phyloP scores from a whole-genome alignment of 2,329 filamentous ascomycete genomes.

The Diaporthe aspalathi region DNA sequence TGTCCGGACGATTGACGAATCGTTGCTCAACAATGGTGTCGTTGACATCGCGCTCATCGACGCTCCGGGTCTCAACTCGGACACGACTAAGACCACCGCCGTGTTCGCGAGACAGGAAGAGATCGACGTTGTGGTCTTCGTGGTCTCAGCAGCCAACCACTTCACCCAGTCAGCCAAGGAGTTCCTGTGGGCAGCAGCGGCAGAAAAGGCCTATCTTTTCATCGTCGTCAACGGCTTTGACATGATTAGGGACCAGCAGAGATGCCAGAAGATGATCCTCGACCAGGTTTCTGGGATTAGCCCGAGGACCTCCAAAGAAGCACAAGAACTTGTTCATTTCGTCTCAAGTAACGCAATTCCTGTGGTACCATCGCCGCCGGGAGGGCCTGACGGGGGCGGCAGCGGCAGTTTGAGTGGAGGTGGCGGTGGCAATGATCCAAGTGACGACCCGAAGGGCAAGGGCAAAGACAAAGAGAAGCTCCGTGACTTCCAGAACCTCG shows the following conservation, averaged over 20 bases:
- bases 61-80: constrained; percentile 92
- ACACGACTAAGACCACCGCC: constrained; percentile 96
- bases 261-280: constrained; percentile 92
- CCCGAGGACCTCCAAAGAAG: constrained; percentile 91
- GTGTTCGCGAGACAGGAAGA: constrained; percentile 98
- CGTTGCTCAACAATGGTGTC: constrained; percentile 94
- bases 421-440: constrained; percentile 67
- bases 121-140: constrained; percentile 98
- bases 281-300: constrained; percentile 91
- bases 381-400: constrained; percentile 65
- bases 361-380: constrained; percentile 68
- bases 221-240: constrained; percentile 99
- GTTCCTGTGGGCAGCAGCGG: constrained; percentile 94
- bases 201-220: constrained; percentile 98
- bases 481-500: constrained; percentile 88
- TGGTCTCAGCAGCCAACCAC: constrained; percentile 97
- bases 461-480: constrained; percentile 90
- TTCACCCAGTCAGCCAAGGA: constrained; percentile 98
- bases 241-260: constrained; percentile 88
- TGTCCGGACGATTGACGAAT: constrained; percentile 88
- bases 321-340: constrained; percentile 93
- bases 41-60: constrained; percentile 98
- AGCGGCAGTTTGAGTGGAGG: constrained; percentile 65
- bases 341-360: constrained; percentile 97
- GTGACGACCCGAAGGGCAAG: constrained; percentile 76